Conservation (phyloP, 345 rosid genomes). For the Populus tremula region DNA sequence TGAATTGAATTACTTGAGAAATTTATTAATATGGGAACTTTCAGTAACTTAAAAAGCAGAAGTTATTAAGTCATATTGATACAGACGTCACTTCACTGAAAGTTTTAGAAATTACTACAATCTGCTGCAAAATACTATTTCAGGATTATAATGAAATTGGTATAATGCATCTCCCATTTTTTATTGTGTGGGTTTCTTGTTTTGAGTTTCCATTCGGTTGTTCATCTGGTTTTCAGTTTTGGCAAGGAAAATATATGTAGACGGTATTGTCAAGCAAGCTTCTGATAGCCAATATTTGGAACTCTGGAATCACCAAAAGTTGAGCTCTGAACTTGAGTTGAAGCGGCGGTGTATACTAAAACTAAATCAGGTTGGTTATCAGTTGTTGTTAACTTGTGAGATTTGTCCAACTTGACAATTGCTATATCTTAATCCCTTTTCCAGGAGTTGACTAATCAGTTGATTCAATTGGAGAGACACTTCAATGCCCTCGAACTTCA, state of each 20-base stretch:
- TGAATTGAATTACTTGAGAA: background rate
- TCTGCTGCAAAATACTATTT: background rate
- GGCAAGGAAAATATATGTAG: slow-evolving; percentile 72
- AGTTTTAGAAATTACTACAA: background rate
- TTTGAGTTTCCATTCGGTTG: background rate
- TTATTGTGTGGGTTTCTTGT: background rate
- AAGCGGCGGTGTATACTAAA: slow-evolving; percentile 59
- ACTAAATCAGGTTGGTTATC: slow-evolving; percentile 60
- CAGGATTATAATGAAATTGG: background rate
- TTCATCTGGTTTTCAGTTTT: slow-evolving; percentile 53
- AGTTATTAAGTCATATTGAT: background rate
- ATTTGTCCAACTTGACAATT: slow-evolving; percentile 15
- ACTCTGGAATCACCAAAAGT: slow-evolving; percentile 82
- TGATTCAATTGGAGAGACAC: slow-evolving; percentile 84
- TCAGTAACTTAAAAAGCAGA: background rate
- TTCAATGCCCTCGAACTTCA: slow-evolving; percentile 82
- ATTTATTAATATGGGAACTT: background rate
- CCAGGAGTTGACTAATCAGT: slow-evolving; percentile 79
- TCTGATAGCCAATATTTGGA: slow-evolving; percentile 79
- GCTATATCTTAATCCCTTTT: slow-evolving; percentile 21
- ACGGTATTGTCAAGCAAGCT: slow-evolving; percentile 83
- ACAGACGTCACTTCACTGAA: background rate
- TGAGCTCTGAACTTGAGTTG: slow-evolving; percentile 80
- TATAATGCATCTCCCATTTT: background rate
- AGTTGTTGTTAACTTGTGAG: slow-evolving; percentile 10